Percentiles rank a stretch among this genome's conserved stretches.
These are phyloP conservation scores for Metschnikowia colocasiae DNA, from an alignment of 805 yeast genomes.

Conservation along the genomic window DNA sequence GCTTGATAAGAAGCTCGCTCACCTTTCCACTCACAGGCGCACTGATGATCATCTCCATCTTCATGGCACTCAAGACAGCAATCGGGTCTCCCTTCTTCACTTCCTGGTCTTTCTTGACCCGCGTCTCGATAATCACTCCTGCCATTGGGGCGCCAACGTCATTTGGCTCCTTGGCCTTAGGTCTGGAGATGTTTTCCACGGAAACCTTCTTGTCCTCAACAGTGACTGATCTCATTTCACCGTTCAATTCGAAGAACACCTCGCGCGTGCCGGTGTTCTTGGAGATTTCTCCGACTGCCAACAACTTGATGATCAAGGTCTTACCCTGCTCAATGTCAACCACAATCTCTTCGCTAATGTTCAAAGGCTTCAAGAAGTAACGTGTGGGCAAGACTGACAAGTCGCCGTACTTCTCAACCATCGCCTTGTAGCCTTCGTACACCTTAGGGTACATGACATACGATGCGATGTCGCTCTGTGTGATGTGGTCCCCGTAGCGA, in stretches of 20 bases:
- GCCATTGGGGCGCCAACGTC: conserved; percentile 99
- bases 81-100: conserved; percentile 96
- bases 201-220: conserved; percentile 85
- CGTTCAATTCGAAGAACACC: conserved; percentile 96
- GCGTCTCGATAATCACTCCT: conserved; percentile 93
- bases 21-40: conserved; percentile 88
- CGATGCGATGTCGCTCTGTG: conserved; percentile 89
- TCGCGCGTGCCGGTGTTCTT: conserved; percentile 87
- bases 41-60: conserved; percentile 98
- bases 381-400: conserved; percentile 91
- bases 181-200: conserved; percentile 78
- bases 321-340: conserved; percentile 95
- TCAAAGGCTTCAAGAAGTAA: conserved; percentile 83
- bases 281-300: conserved; percentile 89
- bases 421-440: conserved; percentile 78
- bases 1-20: conserved; percentile 70
- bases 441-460: conserved; percentile 98
- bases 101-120: conserved; percentile 80
- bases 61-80: conserved; percentile 95
- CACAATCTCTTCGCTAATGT: conserved; percentile 79
- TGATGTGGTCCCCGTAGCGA: conserved; percentile 69
- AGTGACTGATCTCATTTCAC: conserved; percentile 95
- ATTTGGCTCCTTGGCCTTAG: conserved; percentile 89
- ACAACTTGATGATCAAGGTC: conserved; percentile 80
- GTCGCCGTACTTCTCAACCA: conserved; percentile 79